Percentiles rank a stretch among this genome's conserved stretches.
Conservation (phyloP, 2,329 filamentous ascomycete species). For the Podosphaera aphanis region DNA sequence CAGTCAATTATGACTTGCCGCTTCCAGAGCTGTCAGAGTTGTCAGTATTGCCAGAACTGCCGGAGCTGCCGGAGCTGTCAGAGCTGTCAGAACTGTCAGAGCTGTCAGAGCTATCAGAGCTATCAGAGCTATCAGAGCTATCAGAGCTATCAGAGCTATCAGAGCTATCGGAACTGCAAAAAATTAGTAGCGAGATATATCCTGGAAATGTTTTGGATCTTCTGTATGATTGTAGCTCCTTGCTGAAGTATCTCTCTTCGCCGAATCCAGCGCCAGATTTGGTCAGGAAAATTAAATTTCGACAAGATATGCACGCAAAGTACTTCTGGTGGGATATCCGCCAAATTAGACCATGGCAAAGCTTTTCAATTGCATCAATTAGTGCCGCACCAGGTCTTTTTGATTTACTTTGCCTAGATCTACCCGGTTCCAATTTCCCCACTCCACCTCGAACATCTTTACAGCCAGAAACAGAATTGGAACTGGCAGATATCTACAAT, state of each 20-base stretch:
- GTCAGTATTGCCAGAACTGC: too few relatives aligned
- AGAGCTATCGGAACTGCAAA: too few relatives aligned
- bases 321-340: constrained; percentile 92
- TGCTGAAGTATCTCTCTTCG: constrained; percentile 55
- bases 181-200: too few relatives aligned
- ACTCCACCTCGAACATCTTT: constrained; percentile 23
- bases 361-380: constrained; percentile 53
- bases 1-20: neutral
- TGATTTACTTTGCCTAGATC: constrained; percentile 45
- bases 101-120: too few relatives aligned
- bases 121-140: too few relatives aligned
- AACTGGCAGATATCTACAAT: constrained; percentile 38
- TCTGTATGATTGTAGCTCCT: too few relatives aligned
- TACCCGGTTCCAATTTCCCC: constrained; percentile 38
- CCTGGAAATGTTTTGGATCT: too few relatives aligned
- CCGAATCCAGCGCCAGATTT: constrained; percentile 64
- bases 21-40: constrained; percentile 26
- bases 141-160: too few relatives aligned
- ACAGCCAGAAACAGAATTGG: constrained; percentile 55
- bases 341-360: constrained; percentile 61
- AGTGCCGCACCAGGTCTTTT: constrained; percentile 49
- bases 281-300: constrained; percentile 56
- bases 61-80: too few relatives aligned
- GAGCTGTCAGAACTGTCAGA: too few relatives aligned
- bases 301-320: constrained; percentile 37